Conservation (phyloP, 805 yeast genomes). For the Candida ortonii region DNA sequence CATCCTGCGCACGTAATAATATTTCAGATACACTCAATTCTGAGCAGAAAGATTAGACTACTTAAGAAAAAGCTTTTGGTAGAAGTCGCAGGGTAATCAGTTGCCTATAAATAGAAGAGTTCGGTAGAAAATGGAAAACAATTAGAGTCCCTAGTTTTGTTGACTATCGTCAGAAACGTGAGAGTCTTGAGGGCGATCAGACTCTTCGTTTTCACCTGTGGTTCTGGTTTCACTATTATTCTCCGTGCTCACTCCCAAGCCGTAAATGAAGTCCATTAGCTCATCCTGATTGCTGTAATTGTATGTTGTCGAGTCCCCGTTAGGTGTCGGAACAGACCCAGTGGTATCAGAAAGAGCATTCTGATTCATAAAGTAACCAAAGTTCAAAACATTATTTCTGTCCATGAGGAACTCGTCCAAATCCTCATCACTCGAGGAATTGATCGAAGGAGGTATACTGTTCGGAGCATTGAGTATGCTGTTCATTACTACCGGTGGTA, state of each 20-base stretch:
- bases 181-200: too few species aligned
- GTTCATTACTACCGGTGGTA: conserved; percentile 19
- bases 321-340: background rate
- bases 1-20: too few species aligned
- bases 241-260: conserved; percentile 17
- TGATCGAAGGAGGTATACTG: conserved; percentile 39
- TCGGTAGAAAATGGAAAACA: too few species aligned
- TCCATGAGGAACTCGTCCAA: conserved; percentile 14
- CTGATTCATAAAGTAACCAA: conserved; percentile 1
- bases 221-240: background rate
- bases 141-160: too few species aligned
- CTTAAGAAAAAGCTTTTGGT: too few species aligned
- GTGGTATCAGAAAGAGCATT: too few species aligned
- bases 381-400: conserved; percentile 1
- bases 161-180: too few species aligned
- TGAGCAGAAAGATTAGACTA: too few species aligned
- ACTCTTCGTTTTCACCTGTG: background rate
- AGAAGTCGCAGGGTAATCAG: too few species aligned
- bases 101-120: too few species aligned
- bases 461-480: conserved; percentile 33
- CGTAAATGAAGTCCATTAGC: conserved; percentile 26
- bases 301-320: conserved; percentile 13
- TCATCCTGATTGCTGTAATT: conserved; percentile 30
- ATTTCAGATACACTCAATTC: too few species aligned
- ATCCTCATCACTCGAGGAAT: conserved; percentile 33